phyloP scores from a whole-genome alignment of 148 eudicot genomes.

The Drosera capensis region DNA sequence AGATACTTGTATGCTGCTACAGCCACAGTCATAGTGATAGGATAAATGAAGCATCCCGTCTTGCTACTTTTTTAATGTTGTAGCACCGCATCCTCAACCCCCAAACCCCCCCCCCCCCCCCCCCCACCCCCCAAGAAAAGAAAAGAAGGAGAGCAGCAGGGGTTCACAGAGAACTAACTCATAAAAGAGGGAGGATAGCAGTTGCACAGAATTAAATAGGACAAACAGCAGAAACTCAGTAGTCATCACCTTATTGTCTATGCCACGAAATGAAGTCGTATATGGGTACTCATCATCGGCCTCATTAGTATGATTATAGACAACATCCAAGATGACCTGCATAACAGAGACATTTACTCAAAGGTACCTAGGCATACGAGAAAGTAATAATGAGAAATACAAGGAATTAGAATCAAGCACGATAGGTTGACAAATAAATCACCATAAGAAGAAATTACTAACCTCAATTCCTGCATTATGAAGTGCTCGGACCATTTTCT shows the following conservation, averaged over 20 bases:
- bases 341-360: conserved; percentile 8
- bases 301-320: conserved; percentile 95
- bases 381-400: background rate
- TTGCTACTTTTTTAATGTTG: too few species aligned
- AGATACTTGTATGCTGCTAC: too few species aligned
- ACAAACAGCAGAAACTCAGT: background rate
- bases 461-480: conserved; percentile 97
- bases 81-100: too few species aligned
- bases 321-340: conserved; percentile 98
- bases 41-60: too few species aligned
- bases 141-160: too few species aligned
- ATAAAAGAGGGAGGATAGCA: too few species aligned
- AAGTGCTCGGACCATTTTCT: conserved; percentile 93
- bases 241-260: conserved; percentile 78
- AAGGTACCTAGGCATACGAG: background rate
- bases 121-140: too few species aligned
- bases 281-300: conserved; percentile 87
- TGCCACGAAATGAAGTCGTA: conserved; percentile 92
- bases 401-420: background rate
- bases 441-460: conserved; percentile 5
- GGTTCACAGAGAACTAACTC: too few species aligned
- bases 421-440: background rate
- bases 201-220: background rate
- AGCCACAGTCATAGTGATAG: too few species aligned
- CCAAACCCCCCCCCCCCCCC: too few species aligned